Evolutionary conservation across 2,329 filamentous ascomycete genomes (phyloP), one percentile per base, ranked within the genome.

Genomic region (Nothophoma quercina): DNA sequence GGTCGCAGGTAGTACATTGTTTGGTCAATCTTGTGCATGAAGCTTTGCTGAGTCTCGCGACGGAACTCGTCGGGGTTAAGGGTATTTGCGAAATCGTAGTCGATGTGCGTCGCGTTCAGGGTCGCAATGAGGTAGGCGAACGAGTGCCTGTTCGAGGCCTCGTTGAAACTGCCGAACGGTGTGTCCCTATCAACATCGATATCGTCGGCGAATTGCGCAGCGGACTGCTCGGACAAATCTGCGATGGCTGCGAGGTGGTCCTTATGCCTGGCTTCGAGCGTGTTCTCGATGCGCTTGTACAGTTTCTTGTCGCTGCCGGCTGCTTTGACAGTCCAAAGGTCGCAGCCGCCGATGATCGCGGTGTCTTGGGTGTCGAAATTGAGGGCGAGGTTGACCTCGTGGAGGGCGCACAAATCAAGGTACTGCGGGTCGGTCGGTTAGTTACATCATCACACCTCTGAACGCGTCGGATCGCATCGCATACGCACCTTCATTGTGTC

Each of bases 91-190:
- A 99, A 99, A 75, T 99, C 95, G 75, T 99, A 98, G 76, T 99
- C 91, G 2, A 90, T 87, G 76, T 99, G 93, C 52, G 91, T 96
- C 5, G 95, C 95, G 70, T 99, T 99, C 28, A 99, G 81, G 0
- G 93, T 98, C 29, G 95, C 95, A 64, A 99, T 98, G 43, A 99
- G 79, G 74, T 98, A 98, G 35, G 95, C 93, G 75, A 96, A 98
- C 0, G 91, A 96, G 62, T 93, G 87, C 29, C 95, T 89, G 69
- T 91, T 95, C 38, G 90, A 90, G 41, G 92, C 86, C 67, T 97
- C 90, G 55, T 90, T 93, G 52, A 99, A 83, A 13, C 90, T 89
- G 15, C 95, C 95, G 69, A 99, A 99, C 2, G 95, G 91, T 71
- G 91, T 96, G 6, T 91, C 90, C 54, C 91, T 87, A 7, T 89